Evolutionary conservation across 2,329 filamentous ascomycete genomes (phyloP), one percentile per base, ranked within the genome.

Genomic region (Apiospora kogelbergensis): DNA sequence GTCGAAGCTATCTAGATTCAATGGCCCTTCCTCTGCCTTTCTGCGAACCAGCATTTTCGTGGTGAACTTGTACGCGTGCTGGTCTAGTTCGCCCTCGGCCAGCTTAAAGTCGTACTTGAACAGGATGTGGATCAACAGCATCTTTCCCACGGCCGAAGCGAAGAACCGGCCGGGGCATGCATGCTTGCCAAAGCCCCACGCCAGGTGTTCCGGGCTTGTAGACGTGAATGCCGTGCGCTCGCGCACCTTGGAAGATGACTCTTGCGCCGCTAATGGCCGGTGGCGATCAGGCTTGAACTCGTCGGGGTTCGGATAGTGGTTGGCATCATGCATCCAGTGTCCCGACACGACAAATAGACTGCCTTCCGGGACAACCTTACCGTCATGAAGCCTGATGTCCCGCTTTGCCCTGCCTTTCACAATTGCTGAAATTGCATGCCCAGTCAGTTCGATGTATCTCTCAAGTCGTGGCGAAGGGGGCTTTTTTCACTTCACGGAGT

Each of bases 141-240:
- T 72, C 74, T 82, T 81, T 22, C 81, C 75, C 71, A 80, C 77
- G 67, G 79, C 77, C 20, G 73, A 75, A 2, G 80, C 80, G 73
- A 81, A 81, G 71, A 81, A 81, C 5, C 80, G 71, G 0, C 80
- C 80, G 0, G 80, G 80, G 68, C 80, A 82, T 1, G 80, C 77
- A 68, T 81, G 78, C 30, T 72, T 72, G 7, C 81, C 81, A 67
- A 81, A 75, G 1, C 81, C 81, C 66, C 81, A 83, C 7, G 70
- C 73, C 9, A 79, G 65, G 10, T 73, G 73, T 10, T 79, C 74
- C 1, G 74, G 69, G 6, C 70, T 74, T 3, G 77, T 74, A 76
- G 2, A 78, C 78, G 30, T 77, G 79, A 63, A 79, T 77, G 26
- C 74, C 72, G 2, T 72, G 46, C 65, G 41, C 45, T 48, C 7